phyloP scores from a whole-genome alignment of 768 basidiomycete species.

The Suillus cothurnatus region DNA sequence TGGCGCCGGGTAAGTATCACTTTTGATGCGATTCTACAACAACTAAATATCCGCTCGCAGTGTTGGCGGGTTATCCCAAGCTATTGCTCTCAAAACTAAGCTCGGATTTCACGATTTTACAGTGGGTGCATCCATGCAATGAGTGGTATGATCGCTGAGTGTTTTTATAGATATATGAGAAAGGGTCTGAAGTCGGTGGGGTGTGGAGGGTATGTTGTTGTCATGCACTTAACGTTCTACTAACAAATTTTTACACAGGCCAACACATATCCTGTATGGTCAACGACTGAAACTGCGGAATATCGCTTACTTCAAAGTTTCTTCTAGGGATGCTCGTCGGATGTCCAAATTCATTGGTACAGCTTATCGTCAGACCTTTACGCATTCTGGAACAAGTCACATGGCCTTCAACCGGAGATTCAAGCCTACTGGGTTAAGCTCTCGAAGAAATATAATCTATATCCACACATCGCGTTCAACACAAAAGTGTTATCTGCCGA shows the following conservation, averaged over 20 bases:
- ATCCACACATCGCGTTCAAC: conserved; percentile 44
- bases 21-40: background rate
- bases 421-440: conserved; percentile 46
- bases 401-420: conserved; percentile 44
- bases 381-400: conserved; percentile 45
- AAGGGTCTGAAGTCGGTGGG: conserved; percentile 46
- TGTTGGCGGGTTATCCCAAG: conserved; percentile 44
- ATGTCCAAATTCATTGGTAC: conserved; percentile 45
- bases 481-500: conserved; percentile 43
- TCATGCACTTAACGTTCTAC: background rate
- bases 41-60: conserved; percentile 24
- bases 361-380: conserved; percentile 51
- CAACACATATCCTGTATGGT: conserved; percentile 28
- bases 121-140: conserved; percentile 26
- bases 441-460: conserved; percentile 44
- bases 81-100: conserved; percentile 43
- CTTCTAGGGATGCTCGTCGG: conserved; percentile 46
- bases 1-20: conserved; percentile 21
- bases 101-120: conserved; percentile 42
- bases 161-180: conserved; percentile 46
- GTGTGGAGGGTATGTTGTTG: conserved; percentile 51
- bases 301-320: background rate
- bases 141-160: background rate
- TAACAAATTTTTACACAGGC: conserved; percentile 21
- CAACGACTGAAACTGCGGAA: background rate